Percentiles rank a stretch among this genome's conserved stretches.
phyloP scores from a whole-genome alignment of 352 stramenopile genomes.

The Pythium coloratum region DNA sequence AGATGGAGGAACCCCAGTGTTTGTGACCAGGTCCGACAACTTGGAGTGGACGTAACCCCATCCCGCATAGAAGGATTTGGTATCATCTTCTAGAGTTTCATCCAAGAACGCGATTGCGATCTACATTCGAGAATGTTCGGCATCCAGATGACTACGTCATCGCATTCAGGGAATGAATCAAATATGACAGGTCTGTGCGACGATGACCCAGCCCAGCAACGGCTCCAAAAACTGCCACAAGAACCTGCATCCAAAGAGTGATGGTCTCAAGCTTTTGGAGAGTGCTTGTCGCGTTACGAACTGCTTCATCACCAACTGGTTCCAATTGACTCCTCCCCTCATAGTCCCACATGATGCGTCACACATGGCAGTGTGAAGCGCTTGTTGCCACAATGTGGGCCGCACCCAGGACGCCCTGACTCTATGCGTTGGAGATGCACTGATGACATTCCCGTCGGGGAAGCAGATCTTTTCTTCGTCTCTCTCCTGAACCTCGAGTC shows the following conservation, averaged over 20 bases:
- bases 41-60: conserved; percentile 8
- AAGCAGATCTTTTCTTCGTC: neutral
- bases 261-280: neutral
- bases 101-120: neutral
- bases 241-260: conserved; percentile 4
- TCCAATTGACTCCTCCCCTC: neutral
- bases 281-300: neutral
- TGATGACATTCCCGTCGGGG: neutral
- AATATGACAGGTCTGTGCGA: conserved; percentile 13
- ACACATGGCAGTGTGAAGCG: neutral
- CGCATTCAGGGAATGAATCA: conserved; percentile 13
- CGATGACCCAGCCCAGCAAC: conserved; percentile 4
- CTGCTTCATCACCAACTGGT: neutral
- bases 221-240: conserved; percentile 16
- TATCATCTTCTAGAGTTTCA: conserved; percentile 7
- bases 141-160: conserved; percentile 15
- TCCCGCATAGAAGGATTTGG: neutral
- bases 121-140: conserved; percentile 15
- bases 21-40: conserved; percentile 8
- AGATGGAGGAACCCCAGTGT: conserved; percentile 9
- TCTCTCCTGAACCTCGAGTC: neutral
- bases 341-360: neutral
- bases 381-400: neutral
- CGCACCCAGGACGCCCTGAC: neutral
- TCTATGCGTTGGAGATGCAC: neutral